These are phyloP conservation scores for Scenedesmus sp. DNA, from an alignment of 163 green algal species.

Conservation along the genomic window DNA sequence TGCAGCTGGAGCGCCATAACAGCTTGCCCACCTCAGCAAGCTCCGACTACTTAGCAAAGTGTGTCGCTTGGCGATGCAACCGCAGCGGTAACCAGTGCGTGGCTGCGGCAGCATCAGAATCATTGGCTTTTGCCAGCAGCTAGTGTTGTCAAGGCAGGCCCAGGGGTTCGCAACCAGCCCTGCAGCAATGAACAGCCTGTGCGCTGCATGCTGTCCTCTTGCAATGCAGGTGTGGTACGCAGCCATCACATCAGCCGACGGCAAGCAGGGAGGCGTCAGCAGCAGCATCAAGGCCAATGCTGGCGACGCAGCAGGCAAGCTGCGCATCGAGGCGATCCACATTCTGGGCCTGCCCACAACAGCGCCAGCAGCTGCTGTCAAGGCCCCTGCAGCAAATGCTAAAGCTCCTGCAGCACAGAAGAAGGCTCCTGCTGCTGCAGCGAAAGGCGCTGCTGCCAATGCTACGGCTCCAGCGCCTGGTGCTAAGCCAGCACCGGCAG, in stretches of 20 bases:
- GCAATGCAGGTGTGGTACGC: constrained; percentile 2
- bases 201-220: not conserved
- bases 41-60: no score
- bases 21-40: no score
- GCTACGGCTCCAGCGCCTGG: not conserved
- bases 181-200: no score
- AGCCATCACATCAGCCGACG: not conserved
- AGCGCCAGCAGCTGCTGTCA: not conserved
- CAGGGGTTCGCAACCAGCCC: no score
- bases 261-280: not conserved
- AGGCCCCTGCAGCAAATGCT: not conserved
- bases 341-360: not conserved
- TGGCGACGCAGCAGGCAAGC: not conserved
- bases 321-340: constrained; percentile 10
- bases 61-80: no score
- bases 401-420: not conserved
- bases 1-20: no score
- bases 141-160: not conserved
- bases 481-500: not conserved
- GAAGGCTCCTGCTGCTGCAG: not conserved
- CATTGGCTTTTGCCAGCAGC: no score
- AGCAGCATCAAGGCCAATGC: not conserved
- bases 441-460: not conserved
- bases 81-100: no score
- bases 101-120: no score